A percentile compares a stretch with the other conserved stretches of the same genome.
phyloP scores from a whole-genome alignment of 257 asterid genomes.

The Solanum etuberosum region DNA sequence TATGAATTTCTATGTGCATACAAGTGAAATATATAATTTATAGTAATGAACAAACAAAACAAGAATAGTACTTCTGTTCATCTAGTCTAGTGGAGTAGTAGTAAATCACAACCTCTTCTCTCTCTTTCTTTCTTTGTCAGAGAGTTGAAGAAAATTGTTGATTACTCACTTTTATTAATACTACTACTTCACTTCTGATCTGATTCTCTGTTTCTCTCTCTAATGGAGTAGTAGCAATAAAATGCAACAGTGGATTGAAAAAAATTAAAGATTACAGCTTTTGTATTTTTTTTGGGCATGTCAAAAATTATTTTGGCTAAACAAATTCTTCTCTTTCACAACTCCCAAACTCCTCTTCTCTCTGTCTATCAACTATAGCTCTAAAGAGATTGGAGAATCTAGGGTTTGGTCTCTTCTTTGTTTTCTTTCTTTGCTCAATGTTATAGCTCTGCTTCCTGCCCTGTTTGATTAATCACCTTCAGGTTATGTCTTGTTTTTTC shows the following conservation, averaged over 20 bases:
- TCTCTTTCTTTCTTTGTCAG: constrained; percentile 2
- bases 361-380: not conserved
- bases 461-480: not conserved
- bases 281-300: constrained; percentile 21
- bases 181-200: not conserved
- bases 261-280: constrained; percentile 29
- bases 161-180: not conserved
- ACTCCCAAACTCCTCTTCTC: constrained; percentile 30
- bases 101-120: not conserved
- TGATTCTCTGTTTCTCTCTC: not conserved
- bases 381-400: constrained; percentile 35
- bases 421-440: not conserved
- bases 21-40: too few relatives aligned
- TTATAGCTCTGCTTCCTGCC: not conserved
- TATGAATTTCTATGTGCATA: not conserved
- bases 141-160: not conserved
- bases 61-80: not conserved
- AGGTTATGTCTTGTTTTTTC: not conserved
- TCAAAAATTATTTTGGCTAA: constrained; percentile 12
- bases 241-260: not conserved
- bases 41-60: not conserved
- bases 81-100: not conserved
- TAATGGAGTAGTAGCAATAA: constrained; percentile 2
- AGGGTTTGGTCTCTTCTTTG: constrained; percentile 38
- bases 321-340: constrained; percentile 67